A percentile compares a stretch with the other conserved stretches of the same genome.
Conservation (phyloP, 129 eudicot species). For the Dittrichia graveolens region DNA sequence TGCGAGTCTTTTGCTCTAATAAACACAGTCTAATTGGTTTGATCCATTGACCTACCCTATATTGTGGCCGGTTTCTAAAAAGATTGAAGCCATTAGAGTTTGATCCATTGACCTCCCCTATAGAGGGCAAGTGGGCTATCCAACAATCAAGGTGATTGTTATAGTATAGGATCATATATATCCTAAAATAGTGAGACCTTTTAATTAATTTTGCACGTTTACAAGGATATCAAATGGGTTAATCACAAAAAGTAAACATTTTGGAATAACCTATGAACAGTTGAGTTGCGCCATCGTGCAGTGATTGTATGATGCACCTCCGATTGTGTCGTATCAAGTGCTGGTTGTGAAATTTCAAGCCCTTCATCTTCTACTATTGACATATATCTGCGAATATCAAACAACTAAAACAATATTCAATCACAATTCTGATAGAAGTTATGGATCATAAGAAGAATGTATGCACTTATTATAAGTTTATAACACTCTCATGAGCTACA, state of each 20-base stretch:
- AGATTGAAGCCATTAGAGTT: no score
- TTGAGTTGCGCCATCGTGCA: conserved; percentile 53
- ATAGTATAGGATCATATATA: background rate
- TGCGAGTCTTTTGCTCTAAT: no score
- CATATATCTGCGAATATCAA: conserved; percentile 52
- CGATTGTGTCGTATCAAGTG: conserved; percentile 59
- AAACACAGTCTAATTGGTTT: no score
- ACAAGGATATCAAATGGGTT: background rate
- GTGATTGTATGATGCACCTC: conserved; percentile 87
- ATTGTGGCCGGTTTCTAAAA: no score
- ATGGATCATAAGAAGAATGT: background rate
- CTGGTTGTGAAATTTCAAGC: conserved; percentile 93
- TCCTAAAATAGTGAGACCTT: background rate
- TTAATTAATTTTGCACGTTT: no score
- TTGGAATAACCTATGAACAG: conserved; percentile 61
- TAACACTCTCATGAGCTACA: background rate
- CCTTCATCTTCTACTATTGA: conserved; percentile 73
- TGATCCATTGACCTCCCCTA: no score
- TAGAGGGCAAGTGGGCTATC: no score
- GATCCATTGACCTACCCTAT: no score
- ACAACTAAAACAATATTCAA: conserved; percentile 28
- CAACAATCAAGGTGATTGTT: no score
- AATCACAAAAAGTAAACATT: background rate
- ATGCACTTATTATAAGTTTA: background rate
- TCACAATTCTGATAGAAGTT: background rate